Evolutionary conservation across 495 filamentous ascomycete genomes (phyloP), one percentile per base, ranked within the genome.

Genomic region (Pseudomonodictys pantanalensis): DNA sequence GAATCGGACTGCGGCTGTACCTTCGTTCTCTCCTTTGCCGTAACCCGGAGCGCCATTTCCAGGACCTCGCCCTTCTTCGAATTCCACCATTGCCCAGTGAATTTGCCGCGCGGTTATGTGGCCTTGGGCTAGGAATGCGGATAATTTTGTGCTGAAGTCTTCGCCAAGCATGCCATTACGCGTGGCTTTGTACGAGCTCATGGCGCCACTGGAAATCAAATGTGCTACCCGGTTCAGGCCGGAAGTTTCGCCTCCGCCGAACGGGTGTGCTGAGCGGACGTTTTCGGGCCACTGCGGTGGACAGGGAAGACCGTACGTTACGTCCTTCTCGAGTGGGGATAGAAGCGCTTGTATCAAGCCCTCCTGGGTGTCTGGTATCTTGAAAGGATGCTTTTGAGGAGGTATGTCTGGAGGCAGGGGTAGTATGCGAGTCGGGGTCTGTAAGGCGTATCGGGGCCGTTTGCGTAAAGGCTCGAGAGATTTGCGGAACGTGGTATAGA

Each of bases 71-170:
- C 81, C 83, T 43, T 82, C 71, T 70, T 91, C 86, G 66, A 87
- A 89, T 20, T 71, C 72, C 8, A 84, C 18, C 38, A 90, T 72
- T n/a, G 71, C 74, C 42, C 75, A 71, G 62, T 91, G 86, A 8
- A 90, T 69, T 65, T 86, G 81, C 5, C 86, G 81, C 11, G 87
- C 81, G 0, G 84, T 83, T 38, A 91, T 74, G 58, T 79, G 86
- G 38, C 87, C 87, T 18, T 85, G 80, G 0, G 85, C 80, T 0
- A 91, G 78, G 68, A 79, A 89, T 1, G 80, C 84, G 1, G 86
- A 86, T 10, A 90, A 73, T 56, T 88, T 89, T 15, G 84, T 86
- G 70, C 81, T 84, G 68, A 84, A 89, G 60, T 89, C 84, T 25
- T 73, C 62, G 8, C 86, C 86, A 2, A 89, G 67, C 4, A 89